These are phyloP conservation scores for Epicoccum nigrum DNA, from an alignment of 2,329 filamentous ascomycete species.

Conservation along the genomic window DNA sequence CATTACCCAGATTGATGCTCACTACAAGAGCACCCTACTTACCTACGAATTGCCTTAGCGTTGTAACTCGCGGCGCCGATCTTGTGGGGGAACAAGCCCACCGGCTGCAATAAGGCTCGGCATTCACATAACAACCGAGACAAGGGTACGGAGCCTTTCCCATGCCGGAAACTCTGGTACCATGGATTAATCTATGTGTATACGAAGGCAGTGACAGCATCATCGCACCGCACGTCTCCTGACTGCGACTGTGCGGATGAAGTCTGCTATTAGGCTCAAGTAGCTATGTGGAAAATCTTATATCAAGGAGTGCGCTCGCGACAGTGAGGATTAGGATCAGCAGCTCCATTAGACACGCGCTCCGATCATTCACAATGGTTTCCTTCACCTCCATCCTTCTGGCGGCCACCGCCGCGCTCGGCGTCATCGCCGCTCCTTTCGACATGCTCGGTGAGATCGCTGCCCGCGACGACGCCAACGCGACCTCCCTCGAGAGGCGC, in stretches of 20 bases:
- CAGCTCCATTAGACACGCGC: neutral
- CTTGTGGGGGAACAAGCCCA: conserved; percentile 5
- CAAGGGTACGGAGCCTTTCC: neutral
- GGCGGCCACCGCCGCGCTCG: conserved; percentile 23
- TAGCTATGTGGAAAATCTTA: neutral
- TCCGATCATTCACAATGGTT: conserved; percentile 18
- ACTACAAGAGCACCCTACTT: neutral
- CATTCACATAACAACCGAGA: conserved; percentile 8
- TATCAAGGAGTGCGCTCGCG: neutral
- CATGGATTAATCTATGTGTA: conserved; percentile 2
- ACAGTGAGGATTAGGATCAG: neutral
- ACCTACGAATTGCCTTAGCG: neutral
- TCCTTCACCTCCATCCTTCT: conserved; percentile 32
- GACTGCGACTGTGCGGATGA: neutral
- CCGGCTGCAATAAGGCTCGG: conserved; percentile 8
- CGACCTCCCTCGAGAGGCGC: conserved; percentile 22
- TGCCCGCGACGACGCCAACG: conserved; percentile 30
- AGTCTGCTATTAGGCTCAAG: neutral
- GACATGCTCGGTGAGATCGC: conserved; percentile 19
- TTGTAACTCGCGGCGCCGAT: neutral
- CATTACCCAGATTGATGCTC: neutral
- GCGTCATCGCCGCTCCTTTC: conserved; percentile 24
- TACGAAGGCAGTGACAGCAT: neutral
- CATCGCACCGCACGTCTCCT: neutral
- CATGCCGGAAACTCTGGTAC: neutral